Base-by-base conservation (phyloP, 2,329 filamentous ascomycete species). In the Arthrinium puccinioides region DNA sequence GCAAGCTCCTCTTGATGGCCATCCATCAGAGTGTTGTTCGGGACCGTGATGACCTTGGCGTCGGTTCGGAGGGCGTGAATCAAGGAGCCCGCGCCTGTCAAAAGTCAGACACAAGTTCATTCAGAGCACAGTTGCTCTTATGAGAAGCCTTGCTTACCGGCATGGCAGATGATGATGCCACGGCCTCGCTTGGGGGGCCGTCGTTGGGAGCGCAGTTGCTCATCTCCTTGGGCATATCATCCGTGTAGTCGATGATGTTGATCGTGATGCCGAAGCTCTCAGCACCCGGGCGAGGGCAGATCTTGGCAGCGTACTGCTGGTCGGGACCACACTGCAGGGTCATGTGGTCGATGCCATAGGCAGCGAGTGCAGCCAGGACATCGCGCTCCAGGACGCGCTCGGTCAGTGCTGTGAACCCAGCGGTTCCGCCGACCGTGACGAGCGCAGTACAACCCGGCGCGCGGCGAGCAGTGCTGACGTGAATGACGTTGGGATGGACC, bases 1-100 rank as follows among this genome's bases (percentile, higher is more conserved):
- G 90, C 90, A 38, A 98, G 74, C 58, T 97, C 87, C 15, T 79
- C 74, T 61, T 98, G 92, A 56, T 98, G 92, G 52, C 98, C 90
- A 53, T 94, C 81, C 50, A 95, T 73, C 1, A 98, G 73, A 6
- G 70, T 68, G 2, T 79, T 72, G 57, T 98, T 98, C 3, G 90
- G 85, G 3, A 98, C 88, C 1, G 95, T 87, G 34, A 98, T 74
- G n/a, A 97, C 66, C 3, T 86, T 82, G 0, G 88, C 67, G 11
- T 78, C 75, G 36, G 84, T 66, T 29, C 85, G 78, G 44, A 94
- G 75, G 1, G 82, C 87, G 56, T 89, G 87, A 1, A 97, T 70
- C 20, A 97, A 88, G 4, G 87, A 88, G 8, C 92, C 92, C 10
- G 90, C 89, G 13, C 90, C 89, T 95, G 36, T n/a, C n/a, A n/a